These are phyloP conservation scores for Eryngium alpinum DNA, from an alignment of 140 eudicot species.

Conservation along the genomic window DNA sequence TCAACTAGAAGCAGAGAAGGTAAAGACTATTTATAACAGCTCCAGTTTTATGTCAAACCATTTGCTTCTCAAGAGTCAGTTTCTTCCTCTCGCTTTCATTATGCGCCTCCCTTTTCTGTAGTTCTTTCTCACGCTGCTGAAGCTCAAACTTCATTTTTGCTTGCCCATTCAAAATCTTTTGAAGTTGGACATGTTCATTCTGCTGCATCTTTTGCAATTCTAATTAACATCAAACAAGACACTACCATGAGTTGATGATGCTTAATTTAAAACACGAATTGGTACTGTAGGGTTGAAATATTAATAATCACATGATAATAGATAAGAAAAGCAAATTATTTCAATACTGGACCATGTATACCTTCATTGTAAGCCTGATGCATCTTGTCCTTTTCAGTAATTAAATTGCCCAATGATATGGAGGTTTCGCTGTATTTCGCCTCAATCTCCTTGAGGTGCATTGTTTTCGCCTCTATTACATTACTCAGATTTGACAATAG, in stretches of 20 bases:
- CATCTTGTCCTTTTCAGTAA: slow-evolving; percentile 45
- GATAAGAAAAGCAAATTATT: not conserved
- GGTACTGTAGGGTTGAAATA: too few species aligned
- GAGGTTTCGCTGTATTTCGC: slow-evolving; percentile 30
- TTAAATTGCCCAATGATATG: slow-evolving; percentile 31
- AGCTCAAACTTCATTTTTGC: slow-evolving; percentile 4
- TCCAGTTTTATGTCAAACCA: not conserved
- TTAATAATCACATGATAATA: too few species aligned
- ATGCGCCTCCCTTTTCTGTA: slow-evolving; percentile 17
- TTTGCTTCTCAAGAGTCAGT: slow-evolving; percentile 4
- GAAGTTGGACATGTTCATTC: not conserved
- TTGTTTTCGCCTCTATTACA: slow-evolving; percentile 37
- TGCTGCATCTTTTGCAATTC: too few species aligned
- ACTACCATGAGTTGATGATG: too few species aligned
- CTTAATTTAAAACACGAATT: too few species aligned
- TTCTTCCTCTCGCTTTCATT: slow-evolving; percentile 8
- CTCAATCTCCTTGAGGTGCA: slow-evolving; percentile 39
- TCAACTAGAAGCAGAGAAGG: not conserved
- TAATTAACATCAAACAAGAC: too few species aligned
- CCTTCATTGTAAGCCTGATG: slow-evolving; percentile 52
- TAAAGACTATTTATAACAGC: not conserved
- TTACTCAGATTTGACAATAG: slow-evolving; percentile 37
- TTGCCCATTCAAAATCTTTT: not conserved
- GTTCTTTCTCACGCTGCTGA: slow-evolving; percentile 13
- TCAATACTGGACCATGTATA: slow-evolving; percentile 2